Evolutionary conservation across 306 rosid species (phyloP), one percentile per base, ranked within the genome.

Genomic region (Psophocarpus tetragonolobus): DNA sequence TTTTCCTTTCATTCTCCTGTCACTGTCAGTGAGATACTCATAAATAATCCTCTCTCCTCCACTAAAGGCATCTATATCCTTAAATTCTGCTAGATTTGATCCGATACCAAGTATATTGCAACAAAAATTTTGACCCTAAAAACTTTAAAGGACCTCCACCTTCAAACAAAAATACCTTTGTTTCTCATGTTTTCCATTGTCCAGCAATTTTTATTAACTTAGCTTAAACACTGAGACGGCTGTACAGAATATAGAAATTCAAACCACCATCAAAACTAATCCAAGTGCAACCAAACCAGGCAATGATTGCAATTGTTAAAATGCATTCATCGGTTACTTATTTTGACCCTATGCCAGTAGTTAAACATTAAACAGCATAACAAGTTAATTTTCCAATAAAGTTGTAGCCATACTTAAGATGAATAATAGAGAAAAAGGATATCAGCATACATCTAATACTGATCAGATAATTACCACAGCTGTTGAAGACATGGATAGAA

Each of bases 401-500:
- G 51, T 13, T 65, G 69, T 54, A 54, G 29, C 7, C 41, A 4
- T 68, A 67, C 75, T 67, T 73, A 48, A 69, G 56, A 61, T 53
- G 42, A 61, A 78, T 60, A 41, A 54, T 63, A 5, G 61, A 54
- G 32, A 64, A 35, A 65, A 20, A 33, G 50, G 24, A 65, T 56
- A 67, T 20, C 57, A 82, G 50, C 78, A 78, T 24, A 42, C 20
- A 76, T 57, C 24, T 38, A 58, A 53, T 17, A 76, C 61, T 66
- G 68, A 44, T 38, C 75, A 58, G 76, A 50, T 74, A 80, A 39
- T 87, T 86, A 95, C 97, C 99, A 92, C 97, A 45, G 99, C 97
- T 50, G 97, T 95, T 8, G 96, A 95, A 78, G 99, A 95, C 99
- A 95, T 90, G 70, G 99, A 95, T 47, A 90, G 86, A 70, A 92